phyloP scores from a whole-genome alignment of 306 rosid species.

The Adenanthera pavonina region DNA sequence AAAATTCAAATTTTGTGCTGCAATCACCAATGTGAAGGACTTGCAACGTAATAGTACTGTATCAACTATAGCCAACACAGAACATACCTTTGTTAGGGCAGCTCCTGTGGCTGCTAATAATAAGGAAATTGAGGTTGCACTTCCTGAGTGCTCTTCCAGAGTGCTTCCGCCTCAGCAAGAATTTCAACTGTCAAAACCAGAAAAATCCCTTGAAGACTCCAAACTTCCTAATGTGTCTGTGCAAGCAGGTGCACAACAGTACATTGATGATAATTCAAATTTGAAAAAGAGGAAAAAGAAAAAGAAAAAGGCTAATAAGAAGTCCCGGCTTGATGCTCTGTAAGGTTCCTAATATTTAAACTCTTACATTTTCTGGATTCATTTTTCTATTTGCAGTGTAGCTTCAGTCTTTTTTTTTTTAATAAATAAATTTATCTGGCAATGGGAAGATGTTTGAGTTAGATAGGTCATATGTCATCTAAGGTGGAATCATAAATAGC shows the following conservation, averaged over 20 bases:
- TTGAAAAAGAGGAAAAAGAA: constrained; percentile 52
- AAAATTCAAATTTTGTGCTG: constrained; percentile 43
- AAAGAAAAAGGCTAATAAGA: constrained; percentile 54
- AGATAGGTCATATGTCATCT: too few species aligned
- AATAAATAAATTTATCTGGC: too few species aligned
- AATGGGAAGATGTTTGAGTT: too few species aligned
- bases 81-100: neutral
- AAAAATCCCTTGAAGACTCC: constrained; percentile 1
- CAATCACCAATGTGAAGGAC: constrained; percentile 32
- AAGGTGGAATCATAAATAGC: too few species aligned
- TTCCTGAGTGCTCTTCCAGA: constrained; percentile 27
- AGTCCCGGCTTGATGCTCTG: constrained; percentile 38
- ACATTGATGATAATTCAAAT: constrained; percentile 29
- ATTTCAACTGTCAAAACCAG: constrained; percentile 33
- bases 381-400: too few species aligned
- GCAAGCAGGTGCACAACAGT: constrained; percentile 37
- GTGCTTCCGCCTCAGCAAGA: constrained; percentile 34
- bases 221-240: constrained; percentile 38
- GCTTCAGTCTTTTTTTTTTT: too few species aligned
- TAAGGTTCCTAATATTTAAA: constrained; percentile 43
- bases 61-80: constrained; percentile 11
- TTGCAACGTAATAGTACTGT: neutral
- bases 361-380: too few species aligned
- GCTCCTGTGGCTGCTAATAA: constrained; percentile 13
- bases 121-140: constrained; percentile 8